Conservation (phyloP, 2,329 filamentous ascomycete species). For the Mariannaea sp. region DNA sequence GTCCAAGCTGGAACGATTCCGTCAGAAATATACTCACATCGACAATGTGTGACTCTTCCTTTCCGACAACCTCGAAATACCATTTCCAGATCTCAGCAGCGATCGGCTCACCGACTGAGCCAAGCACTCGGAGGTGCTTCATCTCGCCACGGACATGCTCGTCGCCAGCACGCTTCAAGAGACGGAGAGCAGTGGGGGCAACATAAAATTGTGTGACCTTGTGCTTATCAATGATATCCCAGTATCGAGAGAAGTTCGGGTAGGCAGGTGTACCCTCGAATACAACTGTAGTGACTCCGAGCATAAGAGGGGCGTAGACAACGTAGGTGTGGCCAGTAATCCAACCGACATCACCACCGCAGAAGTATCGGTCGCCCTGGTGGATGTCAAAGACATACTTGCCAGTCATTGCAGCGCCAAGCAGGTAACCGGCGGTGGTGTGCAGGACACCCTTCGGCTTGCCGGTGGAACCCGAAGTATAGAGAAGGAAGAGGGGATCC, state of each 20-base stretch:
- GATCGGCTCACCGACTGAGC: conserved; percentile 96
- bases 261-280: conserved; percentile 98
- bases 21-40: conserved; percentile 70
- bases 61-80: conserved; percentile 96
- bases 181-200: conserved; percentile 87
- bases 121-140: conserved; percentile 86
- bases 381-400: conserved; percentile 99
- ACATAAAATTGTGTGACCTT: conserved; percentile 98
- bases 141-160: conserved; percentile 89
- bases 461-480: conserved; percentile 96
- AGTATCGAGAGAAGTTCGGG: conserved; percentile 97
- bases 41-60: conserved; percentile 89
- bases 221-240: conserved; percentile 97
- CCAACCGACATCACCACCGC: conserved; percentile 97
- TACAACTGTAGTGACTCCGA: conserved; percentile 92
- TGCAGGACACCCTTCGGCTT: conserved; percentile 99
- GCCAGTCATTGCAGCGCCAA: conserved; percentile 89
- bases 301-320: conserved; percentile 90
- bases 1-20: not conserved
- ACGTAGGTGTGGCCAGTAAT: conserved; percentile 99
- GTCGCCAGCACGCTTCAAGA: conserved; percentile 94
- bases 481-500: conserved; percentile 95
- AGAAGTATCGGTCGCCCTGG: conserved; percentile 92
- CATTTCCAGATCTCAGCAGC: conserved; percentile 99
- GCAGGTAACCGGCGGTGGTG: conserved; percentile 92